Evolutionary conservation across 495 filamentous ascomycete species (phyloP).

Genomic region (Penicillium soppii): DNA sequence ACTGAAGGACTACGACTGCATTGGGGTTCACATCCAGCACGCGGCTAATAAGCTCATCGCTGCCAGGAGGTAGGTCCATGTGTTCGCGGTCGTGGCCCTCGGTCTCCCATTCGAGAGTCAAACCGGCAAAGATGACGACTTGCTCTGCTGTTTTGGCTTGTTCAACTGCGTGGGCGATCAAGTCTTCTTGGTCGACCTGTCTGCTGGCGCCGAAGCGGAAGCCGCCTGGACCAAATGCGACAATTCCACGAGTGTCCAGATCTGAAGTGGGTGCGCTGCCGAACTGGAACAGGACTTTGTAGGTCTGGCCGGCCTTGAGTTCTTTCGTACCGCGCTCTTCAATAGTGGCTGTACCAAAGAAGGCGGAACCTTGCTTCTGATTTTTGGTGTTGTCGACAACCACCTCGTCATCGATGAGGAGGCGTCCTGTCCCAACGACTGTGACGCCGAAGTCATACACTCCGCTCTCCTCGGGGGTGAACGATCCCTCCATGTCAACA

Average conservation of each 20-base stretch:
- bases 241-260: conserved; percentile 49
- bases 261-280: conserved; percentile 63
- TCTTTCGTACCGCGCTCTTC: conserved; percentile 58
- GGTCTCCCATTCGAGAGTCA: conserved; percentile 85
- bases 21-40: conserved; percentile 70
- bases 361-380: conserved; percentile 58
- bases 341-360: conserved; percentile 60
- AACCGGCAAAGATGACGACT: conserved; percentile 75
- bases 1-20: conserved; percentile 78
- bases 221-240: conserved; percentile 65
- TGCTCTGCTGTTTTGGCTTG: conserved; percentile 66
- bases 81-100: conserved; percentile 82
- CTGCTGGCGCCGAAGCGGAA: conserved; percentile 76
- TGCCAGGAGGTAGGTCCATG: conserved; percentile 79
- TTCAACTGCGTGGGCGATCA: conserved; percentile 60
- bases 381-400: conserved; percentile 68
- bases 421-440: conserved; percentile 68
- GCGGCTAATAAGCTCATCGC: conserved; percentile 70
- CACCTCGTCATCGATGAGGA: conserved; percentile 67
- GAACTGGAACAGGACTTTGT: conserved; percentile 62
- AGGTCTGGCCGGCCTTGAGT: conserved; percentile 58
- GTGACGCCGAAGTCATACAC: conserved; percentile 75
- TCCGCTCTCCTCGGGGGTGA: conserved; percentile 60
- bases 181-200: conserved; percentile 63
- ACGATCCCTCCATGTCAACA: conserved; percentile 59